These are phyloP conservation scores for Metschnikowia lachancei DNA, from an alignment of 805 yeast species.

Conservation along the genomic window DNA sequence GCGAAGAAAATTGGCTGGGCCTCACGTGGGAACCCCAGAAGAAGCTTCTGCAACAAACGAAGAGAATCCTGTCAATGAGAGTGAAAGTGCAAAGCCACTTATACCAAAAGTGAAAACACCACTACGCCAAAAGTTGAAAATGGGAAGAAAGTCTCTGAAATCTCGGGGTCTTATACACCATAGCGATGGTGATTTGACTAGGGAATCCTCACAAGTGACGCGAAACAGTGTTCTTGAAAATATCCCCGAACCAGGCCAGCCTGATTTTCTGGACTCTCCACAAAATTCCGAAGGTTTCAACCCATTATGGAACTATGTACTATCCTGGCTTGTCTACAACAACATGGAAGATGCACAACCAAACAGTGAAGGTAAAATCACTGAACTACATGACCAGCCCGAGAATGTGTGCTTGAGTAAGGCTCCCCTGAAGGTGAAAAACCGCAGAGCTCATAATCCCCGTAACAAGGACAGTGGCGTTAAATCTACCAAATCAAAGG, in stretches of 20 bases:
- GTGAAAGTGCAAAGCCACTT: too few relatives aligned
- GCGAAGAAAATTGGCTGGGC: too few relatives aligned
- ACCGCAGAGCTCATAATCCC: not conserved
- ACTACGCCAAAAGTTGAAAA: too few relatives aligned
- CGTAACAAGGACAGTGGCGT: not conserved
- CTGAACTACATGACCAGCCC: conserved; percentile 4
- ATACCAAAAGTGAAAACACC: too few relatives aligned
- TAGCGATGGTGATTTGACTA: too few relatives aligned
- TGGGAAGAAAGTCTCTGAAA: too few relatives aligned
- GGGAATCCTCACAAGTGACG: too few relatives aligned
- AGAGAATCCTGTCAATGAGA: too few relatives aligned
- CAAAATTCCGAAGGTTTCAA: conserved; percentile 1
- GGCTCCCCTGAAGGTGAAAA: not conserved
- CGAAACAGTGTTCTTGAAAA: too few relatives aligned
- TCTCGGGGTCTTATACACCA: too few relatives aligned
- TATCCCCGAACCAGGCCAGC: not conserved
- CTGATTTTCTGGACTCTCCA: not conserved
- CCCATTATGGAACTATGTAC: conserved; percentile 38
- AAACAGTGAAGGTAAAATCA: conserved; percentile 5
- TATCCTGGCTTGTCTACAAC: conserved; percentile 36
- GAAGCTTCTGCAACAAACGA: too few relatives aligned
- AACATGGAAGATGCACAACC: not conserved
- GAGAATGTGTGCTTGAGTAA: not conserved
- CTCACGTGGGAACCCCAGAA: too few relatives aligned
- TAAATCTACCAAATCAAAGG: not conserved